Evolutionary conservation across 495 filamentous ascomycete species (phyloP), one percentile per base, ranked within the genome.

Genomic region (Lichina pygmaea): DNA sequence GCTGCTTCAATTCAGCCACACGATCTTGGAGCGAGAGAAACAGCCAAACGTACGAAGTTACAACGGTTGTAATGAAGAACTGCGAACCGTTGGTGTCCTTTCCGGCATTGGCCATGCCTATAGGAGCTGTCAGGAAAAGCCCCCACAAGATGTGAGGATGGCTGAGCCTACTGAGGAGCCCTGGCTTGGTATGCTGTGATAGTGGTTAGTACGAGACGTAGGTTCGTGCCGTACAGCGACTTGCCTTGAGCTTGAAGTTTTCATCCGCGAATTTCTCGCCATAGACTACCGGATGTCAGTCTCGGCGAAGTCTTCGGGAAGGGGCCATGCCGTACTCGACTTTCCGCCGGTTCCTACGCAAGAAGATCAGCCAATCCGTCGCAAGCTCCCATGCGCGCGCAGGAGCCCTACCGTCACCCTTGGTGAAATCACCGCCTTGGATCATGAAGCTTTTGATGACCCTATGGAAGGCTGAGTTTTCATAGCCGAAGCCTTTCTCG

Each of bases 361-460:
- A 24, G 2, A 24, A 24, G 24, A 24, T 24, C 24, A 24, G 24
- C 24, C 24, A 24, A 24, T 24, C 24, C 24, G 24, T 24, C 24
- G 24, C 24, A 24, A 24, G 24, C 4, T 24, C 24, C 24, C 24
- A 4, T 24, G 24, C 24, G 24, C 24, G 24, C 4, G 24, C 24
- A 24, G 24, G 24, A 24, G 24, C 4, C 24, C 4, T 50, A 71
- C 71, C 86, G 57, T 99, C 86, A 52, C 76, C 76, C 50, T 76
- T 82, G 60, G 91, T 99, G 66, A 99, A 99, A 66, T 99, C 91
- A 65, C 91, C 89, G 59, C 89, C 89, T 66, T 97, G 89, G 60
- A 94, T 93, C 89, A 97, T 97, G 68, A 97, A 97, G 47, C 78
- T 55, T 68, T 86, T 85, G 68, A 97, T 97, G 56, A 97, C 91